Conservation (phyloP, 2,329 filamentous ascomycete genomes). For the Paramyrothecium sp. region DNA sequence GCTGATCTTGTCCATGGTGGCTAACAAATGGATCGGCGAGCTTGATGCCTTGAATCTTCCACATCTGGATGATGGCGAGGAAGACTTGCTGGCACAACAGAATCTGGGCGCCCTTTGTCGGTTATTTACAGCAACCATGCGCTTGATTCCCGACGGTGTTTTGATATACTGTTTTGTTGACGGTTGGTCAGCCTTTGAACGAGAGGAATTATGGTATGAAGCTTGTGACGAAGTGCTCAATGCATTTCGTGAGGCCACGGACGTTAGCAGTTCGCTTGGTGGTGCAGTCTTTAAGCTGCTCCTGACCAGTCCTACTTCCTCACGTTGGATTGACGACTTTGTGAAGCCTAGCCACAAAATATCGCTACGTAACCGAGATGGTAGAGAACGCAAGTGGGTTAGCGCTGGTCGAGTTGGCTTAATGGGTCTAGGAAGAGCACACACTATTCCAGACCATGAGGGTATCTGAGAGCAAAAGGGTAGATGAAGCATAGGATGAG, state of each 20-base stretch:
- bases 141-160: background rate
- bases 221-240: background rate
- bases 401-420: background rate
- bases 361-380: background rate
- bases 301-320: background rate
- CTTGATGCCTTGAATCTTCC: background rate
- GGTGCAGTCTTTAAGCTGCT: background rate
- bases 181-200: background rate
- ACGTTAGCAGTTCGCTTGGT: background rate
- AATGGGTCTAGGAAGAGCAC: background rate
- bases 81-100: background rate
- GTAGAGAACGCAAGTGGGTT: background rate
- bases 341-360: background rate
- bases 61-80: background rate
- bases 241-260: background rate
- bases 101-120: background rate
- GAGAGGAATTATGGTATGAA: background rate
- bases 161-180: background rate
- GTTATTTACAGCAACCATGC: background rate
- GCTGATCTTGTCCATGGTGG: background rate
- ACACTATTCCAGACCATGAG: background rate
- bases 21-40: constrained; percentile 1
- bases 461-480: too few relatives aligned
- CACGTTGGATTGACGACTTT: background rate
- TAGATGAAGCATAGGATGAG: too few relatives aligned